phyloP scores from a whole-genome alignment of 2,329 filamentous ascomycete genomes.

The Corinectria fuckeliana region DNA sequence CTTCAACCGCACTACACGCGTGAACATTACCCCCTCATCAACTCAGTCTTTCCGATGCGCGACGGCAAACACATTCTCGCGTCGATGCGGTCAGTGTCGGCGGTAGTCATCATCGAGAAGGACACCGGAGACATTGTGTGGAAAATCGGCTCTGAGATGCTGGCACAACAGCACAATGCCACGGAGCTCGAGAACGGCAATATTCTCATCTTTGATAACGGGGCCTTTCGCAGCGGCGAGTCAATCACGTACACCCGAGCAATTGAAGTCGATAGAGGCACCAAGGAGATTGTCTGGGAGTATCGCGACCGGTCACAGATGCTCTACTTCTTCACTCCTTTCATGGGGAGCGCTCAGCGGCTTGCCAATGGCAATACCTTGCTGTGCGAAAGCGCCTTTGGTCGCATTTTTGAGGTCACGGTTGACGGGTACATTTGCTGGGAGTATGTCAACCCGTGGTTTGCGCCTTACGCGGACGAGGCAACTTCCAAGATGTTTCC shows the following conservation, averaged over 20 bases:
- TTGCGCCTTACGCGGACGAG: conserved; percentile 34
- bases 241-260: conserved; percentile 39
- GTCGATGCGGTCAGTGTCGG: conserved; percentile 38
- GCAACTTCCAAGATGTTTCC: conserved; percentile 36
- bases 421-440: conserved; percentile 37
- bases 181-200: conserved; percentile 41
- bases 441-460: conserved; percentile 41
- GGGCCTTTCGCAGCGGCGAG: conserved; percentile 38
- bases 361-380: conserved; percentile 38
- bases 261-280: conserved; percentile 34
- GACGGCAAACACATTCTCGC: conserved; percentile 40
- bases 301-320: conserved; percentile 40
- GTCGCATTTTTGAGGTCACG: conserved; percentile 38
- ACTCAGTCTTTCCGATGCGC: conserved; percentile 37
- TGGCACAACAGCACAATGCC: conserved; percentile 42
- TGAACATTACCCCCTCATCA: conserved; percentile 42
- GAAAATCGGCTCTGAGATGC: conserved; percentile 31
- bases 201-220: conserved; percentile 42
- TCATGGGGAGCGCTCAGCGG: conserved; percentile 41
- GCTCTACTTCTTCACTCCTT: conserved; percentile 41
- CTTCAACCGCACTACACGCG: conserved; percentile 41
- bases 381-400: conserved; percentile 39
- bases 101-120: conserved; percentile 39
- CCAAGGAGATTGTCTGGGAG: conserved; percentile 38
- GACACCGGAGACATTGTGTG: conserved; percentile 38